Base-by-base conservation (phyloP, 2,329 filamentous ascomycete genomes). In the Fusarium sp. region DNA sequence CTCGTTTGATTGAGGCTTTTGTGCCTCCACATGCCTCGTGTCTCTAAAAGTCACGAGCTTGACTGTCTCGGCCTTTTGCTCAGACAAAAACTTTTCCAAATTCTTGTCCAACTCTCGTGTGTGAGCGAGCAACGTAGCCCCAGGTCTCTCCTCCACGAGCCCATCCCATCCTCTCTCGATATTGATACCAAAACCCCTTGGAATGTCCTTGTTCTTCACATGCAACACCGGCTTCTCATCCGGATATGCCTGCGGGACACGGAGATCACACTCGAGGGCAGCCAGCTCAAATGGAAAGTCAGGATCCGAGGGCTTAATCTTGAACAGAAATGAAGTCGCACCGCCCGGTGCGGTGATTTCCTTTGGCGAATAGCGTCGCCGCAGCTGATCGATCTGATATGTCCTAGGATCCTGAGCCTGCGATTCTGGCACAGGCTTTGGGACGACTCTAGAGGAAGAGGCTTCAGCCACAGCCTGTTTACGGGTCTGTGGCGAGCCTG, bases 261-360 rank as follows among this genome's bases (percentile, higher is more conserved):
- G 87, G 42, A 96, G 83, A 48, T 90, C 85, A 79, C 93, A 95
- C 45, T 93, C 87, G 38, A 96, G 84, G 44, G 88, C 85, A 32
- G 90, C 87, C 78, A 96, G 85, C 70, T 95, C 92, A 81, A 94
- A 96, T 2, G 94, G 92, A 77, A 96, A 96, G 78, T 96, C 94
- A 0, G 94, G 94, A 79, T 96, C 94, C 11, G 93, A 94, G 10
- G 94, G 94, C 18, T 83, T 83, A 70, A 96, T 83, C 58, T 86
- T 89, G 81, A 96, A 93, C 15, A 85, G 82, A 44, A 95, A 82
- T 22, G 88, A 86, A 0, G 89, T 90, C 7, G 85, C 85, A 55
- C 88, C 86, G 68, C 87, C 81, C 12, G 81, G 79, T 7, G 84
- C 77, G 20, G 78, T 82, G 17, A 83, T 81, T 69, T 88, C 85